Base-by-base conservation (phyloP, 208 protist species). In the Trypanosoma platydactyli region DNA sequence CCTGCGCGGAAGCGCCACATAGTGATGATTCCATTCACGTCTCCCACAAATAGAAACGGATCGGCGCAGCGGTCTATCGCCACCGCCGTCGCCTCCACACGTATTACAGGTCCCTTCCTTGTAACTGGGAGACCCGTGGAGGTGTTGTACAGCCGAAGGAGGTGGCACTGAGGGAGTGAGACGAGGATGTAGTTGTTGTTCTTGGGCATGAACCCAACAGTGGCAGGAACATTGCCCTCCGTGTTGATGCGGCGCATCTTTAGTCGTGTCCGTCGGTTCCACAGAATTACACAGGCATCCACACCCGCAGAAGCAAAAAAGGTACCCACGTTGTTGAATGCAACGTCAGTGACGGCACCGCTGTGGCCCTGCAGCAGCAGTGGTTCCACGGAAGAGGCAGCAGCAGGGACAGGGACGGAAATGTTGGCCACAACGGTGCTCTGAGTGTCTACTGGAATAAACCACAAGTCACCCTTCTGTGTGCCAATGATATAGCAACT, bases 151-250 rank as follows among this genome's bases (percentile, higher is more conserved):
- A 91, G 62, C 16, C 71, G 64, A 27, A 88, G 51, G 24, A 76
- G 58, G n/a, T 59, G 68, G 45, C 76, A 65, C 35, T 71, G 69
- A n/a, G 71, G 54, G 54, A 73, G 81, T 57, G 71, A 78, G 40
- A 88, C 81, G 20, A 91, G 66, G 20, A 87, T 50, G 57, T 86
- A 91, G 64, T 91, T 91, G 72, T 88, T 88, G 70, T 91, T 91
- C 45, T 76, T 65, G 7, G 85, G 81, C 71, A 85, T 81, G 60
- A 91, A 91, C 24, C 68, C 57, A 15, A 81, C 77, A 25, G 76
- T 60, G 20, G 61, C 50, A 27, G 81, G 81, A 5, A 71, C 66
- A 54, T 63, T 51, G 49, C 40, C 45, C 9, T 55, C 60, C 18
- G 66, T 64, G 62, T 65, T 53, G 41, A 85, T 84, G 52, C 79